Evolutionary conservation across 768 basidiomycete genomes (phyloP), one percentile per base, ranked within the genome.

Genomic region (Mycena rebaudengoi): DNA sequence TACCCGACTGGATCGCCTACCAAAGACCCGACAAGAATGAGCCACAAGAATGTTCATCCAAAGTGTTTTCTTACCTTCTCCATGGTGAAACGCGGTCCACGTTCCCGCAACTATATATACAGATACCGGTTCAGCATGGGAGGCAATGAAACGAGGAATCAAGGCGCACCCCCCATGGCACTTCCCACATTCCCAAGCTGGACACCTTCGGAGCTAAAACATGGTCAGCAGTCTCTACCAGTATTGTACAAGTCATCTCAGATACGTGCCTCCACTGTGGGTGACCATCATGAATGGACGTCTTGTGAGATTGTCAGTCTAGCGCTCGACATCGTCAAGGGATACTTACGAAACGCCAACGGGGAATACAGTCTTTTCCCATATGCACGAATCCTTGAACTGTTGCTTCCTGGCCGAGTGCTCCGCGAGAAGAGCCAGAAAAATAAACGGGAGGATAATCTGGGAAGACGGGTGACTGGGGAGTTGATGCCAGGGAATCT

Each of bases 171-270:
- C 7, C 91, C 91, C 43, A 82, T 82, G 12, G 87, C 87, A 71
- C 90, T 91, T 28, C 83, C 86, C 18, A 88, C 78, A 25, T 83
- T 83, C 10, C 91, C 91, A 23, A 92, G 71, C 71, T 92, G 90
- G 3, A 88, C 79, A 23, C 88, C 89, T 73, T 86, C 86, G 16
- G 88, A 89, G 65, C 89, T 92, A 65, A 41, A 70, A 45, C 29
- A 35, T 30, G 37, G 23, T 46, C 41, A n/a, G n/a, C n/a, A n/a
- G n/a, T n/a, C n/a, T n/a, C n/a, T n/a, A n/a, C n/a, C n/a, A n/a
- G n/a, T n/a, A n/a, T n/a, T n/a, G n/a, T n/a, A 35, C 8, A 29
- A 44, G 35, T 11, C 4, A n/a, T 37, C 7, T 13, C 1, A 25
- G 49, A 29, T 12, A 65, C 78, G 64, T 60, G 88, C 89, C 85